These are phyloP conservation scores for Fusarium bactridioides DNA, from an alignment of 2,329 filamentous ascomycete species.

Conservation along the genomic window DNA sequence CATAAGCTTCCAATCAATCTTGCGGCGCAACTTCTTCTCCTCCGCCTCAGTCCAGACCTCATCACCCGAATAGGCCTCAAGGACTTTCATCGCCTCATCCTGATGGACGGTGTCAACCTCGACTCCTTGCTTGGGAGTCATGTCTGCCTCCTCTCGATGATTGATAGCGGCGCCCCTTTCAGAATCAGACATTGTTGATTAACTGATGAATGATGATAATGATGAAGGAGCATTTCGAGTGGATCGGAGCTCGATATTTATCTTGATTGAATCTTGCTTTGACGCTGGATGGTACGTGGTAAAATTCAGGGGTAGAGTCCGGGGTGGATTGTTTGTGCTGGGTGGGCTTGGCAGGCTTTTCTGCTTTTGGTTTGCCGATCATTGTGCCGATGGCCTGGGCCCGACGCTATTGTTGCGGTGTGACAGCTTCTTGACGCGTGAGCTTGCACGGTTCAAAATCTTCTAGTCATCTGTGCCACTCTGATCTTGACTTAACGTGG, in stretches of 20 bases:
- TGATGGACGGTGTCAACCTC: slow-evolving; percentile 31
- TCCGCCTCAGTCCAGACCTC: slow-evolving; percentile 52
- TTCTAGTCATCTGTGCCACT: not conserved
- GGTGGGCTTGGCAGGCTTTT: slow-evolving; percentile 3
- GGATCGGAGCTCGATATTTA: slow-evolving; percentile 23
- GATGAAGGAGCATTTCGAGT: not conserved
- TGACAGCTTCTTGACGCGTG: not conserved
- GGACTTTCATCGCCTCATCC: slow-evolving; percentile 48
- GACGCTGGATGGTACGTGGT: not conserved
- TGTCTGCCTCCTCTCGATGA: slow-evolving; percentile 11
- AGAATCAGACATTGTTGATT: slow-evolving; percentile 24
- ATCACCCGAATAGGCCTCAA: slow-evolving; percentile 52
- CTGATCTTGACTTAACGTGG: not conserved
- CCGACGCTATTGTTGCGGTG: not conserved
- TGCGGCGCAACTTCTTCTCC: slow-evolving; percentile 51
- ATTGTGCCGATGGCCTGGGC: not conserved
- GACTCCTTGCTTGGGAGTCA: not conserved
- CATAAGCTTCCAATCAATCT: slow-evolving; percentile 47
- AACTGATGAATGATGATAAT: not conserved
- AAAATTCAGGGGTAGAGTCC: not conserved
- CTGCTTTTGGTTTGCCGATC: not conserved
- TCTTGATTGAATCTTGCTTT: not conserved
- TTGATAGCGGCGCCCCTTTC: slow-evolving; percentile 24
- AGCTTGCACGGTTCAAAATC: not conserved
- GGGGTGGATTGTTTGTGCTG: not conserved